Evolutionary conservation across 805 yeast genomes (phyloP).

Genomic region (Suhomyces sp.): DNA sequence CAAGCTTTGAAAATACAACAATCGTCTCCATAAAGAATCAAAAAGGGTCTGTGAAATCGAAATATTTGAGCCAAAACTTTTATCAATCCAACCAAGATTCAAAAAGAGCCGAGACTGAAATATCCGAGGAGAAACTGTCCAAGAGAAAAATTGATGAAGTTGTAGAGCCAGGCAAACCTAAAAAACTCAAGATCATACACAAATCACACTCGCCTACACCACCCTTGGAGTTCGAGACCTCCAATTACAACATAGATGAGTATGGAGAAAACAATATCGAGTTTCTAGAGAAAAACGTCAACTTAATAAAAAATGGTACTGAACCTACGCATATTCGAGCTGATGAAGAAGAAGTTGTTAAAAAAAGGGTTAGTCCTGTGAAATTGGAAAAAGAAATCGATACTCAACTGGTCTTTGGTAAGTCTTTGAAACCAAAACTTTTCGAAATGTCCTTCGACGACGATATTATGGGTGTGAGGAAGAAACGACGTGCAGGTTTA

Average conservation of each 20-base stretch:
- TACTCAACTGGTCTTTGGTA: background rate
- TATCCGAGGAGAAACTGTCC: background rate
- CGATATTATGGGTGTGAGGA: conserved; percentile 4
- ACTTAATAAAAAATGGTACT: background rate
- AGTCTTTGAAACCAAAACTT: conserved; percentile 6
- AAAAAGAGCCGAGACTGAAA: background rate
- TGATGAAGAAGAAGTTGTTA: background rate
- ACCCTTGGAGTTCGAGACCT: conserved; percentile 4
- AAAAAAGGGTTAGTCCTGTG: conserved; percentile 7
- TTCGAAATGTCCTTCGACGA: conserved; percentile 14
- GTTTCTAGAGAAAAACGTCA: conserved; percentile 19
- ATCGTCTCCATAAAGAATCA: background rate
- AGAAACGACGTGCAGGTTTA: background rate
- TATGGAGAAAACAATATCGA: conserved; percentile 32
- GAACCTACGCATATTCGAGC: background rate
- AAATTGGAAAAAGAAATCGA: conserved; percentile 7
- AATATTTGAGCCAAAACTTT: background rate
- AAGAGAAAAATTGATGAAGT: background rate
- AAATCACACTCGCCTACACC: conserved; percentile 3
- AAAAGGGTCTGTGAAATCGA: background rate
- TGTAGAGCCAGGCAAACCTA: background rate
- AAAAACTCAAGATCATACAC: background rate
- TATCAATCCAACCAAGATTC: background rate
- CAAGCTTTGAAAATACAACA: conserved; percentile 1
- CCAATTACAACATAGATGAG: conserved; percentile 26